phyloP scores from a whole-genome alignment of 352 stramenopile species.

The Blastocystis sp. region DNA sequence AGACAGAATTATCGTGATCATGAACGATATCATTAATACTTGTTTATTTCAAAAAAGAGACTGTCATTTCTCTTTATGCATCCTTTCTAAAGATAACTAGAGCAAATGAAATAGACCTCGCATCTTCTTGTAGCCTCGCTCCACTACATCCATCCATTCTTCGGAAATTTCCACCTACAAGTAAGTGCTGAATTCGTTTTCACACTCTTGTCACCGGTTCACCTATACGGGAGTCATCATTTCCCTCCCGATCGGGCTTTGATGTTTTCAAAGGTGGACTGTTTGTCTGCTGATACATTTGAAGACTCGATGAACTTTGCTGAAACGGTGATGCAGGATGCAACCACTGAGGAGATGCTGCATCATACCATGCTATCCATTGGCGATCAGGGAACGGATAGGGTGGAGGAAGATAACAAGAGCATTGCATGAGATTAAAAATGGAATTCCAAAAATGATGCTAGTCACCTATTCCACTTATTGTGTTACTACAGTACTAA shows the following conservation, averaged over 20 bases:
- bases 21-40: neutral
- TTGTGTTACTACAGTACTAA: neutral
- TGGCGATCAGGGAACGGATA: constrained; percentile 21
- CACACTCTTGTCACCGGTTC: neutral
- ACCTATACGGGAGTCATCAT: neutral
- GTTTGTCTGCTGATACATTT: neutral
- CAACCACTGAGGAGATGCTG: neutral
- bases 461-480: neutral
- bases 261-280: neutral
- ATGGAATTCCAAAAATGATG: neutral
- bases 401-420: neutral
- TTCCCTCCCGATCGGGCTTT: neutral
- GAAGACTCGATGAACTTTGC: neutral
- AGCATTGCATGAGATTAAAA: neutral
- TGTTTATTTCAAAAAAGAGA: neutral
- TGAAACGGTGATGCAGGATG: neutral
- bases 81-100: neutral
- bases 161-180: neutral
- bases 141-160: constrained; percentile 18
- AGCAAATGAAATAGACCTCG: neutral
- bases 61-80: neutral
- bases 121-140: neutral
- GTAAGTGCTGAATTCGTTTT: neutral
- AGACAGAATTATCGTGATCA: neutral
- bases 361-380: neutral